phyloP scores from a whole-genome alignment of 495 filamentous ascomycete genomes.

The Lasiosphaeriaceae sp. region DNA sequence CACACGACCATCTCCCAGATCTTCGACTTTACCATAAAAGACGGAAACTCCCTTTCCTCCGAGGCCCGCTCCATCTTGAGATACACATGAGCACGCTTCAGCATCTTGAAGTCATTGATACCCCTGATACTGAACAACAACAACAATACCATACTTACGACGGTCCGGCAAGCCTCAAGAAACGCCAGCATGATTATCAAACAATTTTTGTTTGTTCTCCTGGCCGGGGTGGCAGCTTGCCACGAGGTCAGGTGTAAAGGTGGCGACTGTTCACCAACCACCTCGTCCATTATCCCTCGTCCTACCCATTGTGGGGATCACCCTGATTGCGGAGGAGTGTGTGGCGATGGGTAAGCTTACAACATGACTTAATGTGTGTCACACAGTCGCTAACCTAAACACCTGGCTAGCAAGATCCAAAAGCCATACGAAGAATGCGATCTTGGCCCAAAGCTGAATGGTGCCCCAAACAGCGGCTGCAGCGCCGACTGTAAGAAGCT shows the following conservation, averaged over 20 bases:
- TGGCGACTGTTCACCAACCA: background rate
- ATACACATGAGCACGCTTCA: too few species aligned
- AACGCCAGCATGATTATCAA: background rate
- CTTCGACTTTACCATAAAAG: too few species aligned
- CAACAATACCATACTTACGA: background rate
- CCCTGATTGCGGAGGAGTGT: background rate
- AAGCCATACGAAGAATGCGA: constrained; percentile 14
- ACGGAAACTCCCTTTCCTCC: too few species aligned
- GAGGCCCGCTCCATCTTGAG: too few species aligned
- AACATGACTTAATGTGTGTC: background rate
- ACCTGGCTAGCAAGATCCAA: background rate
- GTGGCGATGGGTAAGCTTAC: background rate
- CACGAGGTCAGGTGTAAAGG: background rate
- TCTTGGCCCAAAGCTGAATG: constrained; percentile 7
- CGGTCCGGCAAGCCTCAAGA: background rate
- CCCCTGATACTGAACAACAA: too few species aligned
- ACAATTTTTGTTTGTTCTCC: background rate
- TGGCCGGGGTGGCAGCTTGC: background rate
- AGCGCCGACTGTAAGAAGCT: constrained; percentile 7
- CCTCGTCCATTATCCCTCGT: background rate
- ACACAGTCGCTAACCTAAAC: background rate
- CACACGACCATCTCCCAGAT: too few species aligned
- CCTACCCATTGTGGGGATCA: background rate
- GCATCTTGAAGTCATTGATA: too few species aligned
- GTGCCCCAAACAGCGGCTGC: constrained; percentile 8